A percentile compares a stretch with the other conserved stretches of the same genome.
Evolutionary conservation across 2,329 filamentous ascomycete genomes (phyloP).

Genomic region (Aphanoascus verrucosus): DNA sequence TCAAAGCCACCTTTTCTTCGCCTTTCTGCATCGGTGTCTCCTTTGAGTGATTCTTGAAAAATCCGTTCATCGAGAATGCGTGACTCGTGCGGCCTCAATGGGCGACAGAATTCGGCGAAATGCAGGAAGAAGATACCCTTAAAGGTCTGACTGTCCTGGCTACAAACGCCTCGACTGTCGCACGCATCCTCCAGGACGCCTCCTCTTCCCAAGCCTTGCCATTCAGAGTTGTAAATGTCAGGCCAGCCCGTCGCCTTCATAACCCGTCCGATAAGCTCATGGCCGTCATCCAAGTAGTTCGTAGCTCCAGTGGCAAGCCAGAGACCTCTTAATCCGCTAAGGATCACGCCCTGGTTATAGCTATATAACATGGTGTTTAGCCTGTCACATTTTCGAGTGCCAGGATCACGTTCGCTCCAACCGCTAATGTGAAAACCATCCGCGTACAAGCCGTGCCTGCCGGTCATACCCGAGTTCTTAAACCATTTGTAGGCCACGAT

Average conservation of each 20-base stretch:
- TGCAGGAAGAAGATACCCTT: conserved; percentile 95
- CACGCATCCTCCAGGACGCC: conserved; percentile 79
- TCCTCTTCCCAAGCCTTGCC: conserved; percentile 64
- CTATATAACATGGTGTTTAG: conserved; percentile 86
- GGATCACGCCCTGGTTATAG: conserved; percentile 87
- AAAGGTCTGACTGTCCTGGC: conserved; percentile 78
- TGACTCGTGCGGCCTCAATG: conserved; percentile 43
- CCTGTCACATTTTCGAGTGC: conserved; percentile 64
- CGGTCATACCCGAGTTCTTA: conserved; percentile 66
- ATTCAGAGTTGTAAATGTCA: conserved; percentile 37
- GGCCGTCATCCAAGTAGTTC: conserved; percentile 65
- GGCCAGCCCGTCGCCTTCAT: conserved; percentile 70
- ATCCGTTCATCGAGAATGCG: conserved; percentile 36
- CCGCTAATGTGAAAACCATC: conserved; percentile 81
- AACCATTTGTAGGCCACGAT: conserved; percentile 75
- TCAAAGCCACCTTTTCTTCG: conserved; percentile 33
- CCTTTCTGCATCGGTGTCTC: conserved; percentile 32
- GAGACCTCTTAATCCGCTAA: conserved; percentile 69
- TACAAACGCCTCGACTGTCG: conserved; percentile 63
- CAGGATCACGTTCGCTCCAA: conserved; percentile 45
- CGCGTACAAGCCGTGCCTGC: conserved; percentile 60
- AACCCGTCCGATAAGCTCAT: conserved; percentile 62
- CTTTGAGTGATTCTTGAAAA: conserved; percentile 18
- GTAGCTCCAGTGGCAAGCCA: conserved; percentile 67
- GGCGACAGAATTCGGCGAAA: conserved; percentile 63